These are phyloP conservation scores for Purpureocillium lavendulum DNA, from an alignment of 2,329 filamentous ascomycete species.

Conservation along the genomic window DNA sequence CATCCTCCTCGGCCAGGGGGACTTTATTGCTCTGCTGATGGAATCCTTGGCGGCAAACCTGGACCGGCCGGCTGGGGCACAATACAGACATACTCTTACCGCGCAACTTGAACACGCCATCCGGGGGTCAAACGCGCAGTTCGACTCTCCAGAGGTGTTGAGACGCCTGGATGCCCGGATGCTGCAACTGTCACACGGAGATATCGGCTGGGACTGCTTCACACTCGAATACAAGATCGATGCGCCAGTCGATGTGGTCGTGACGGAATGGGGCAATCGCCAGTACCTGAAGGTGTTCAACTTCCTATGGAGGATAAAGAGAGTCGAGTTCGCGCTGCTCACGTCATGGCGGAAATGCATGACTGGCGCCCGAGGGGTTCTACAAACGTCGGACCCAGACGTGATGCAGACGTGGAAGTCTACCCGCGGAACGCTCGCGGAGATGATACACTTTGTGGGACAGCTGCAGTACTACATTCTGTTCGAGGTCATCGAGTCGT, in stretches of 20 bases:
- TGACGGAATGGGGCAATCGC: conserved; percentile 89
- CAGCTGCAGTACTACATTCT: conserved; percentile 98
- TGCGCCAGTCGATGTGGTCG: conserved; percentile 90
- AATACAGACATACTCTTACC: conserved; percentile 93
- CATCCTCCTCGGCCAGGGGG: conserved; percentile 86
- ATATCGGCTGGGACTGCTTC: conserved; percentile 99
- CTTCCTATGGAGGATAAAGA: conserved; percentile 96
- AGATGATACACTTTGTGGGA: conserved; percentile 98
- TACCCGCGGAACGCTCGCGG: conserved; percentile 79
- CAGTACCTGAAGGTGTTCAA: conserved; percentile 99
- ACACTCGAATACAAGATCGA: conserved; percentile 98
- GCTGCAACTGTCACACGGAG: conserved; percentile 90
- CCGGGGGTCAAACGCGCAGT: conserved; percentile 92
- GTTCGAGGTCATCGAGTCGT: conserved; percentile 95
- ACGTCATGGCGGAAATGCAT: conserved; percentile 93
- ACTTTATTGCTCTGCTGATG: conserved; percentile 96
- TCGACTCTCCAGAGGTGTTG: conserved; percentile 85
- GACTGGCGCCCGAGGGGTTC: conserved; percentile 86
- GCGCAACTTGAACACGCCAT: conserved; percentile 98
- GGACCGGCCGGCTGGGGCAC: conserved; percentile 89
- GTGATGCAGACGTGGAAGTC: conserved; percentile 80
- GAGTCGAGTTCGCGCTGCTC: conserved; percentile 87
- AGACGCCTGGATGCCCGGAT: conserved; percentile 92
- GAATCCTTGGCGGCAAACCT: conserved; percentile 89
- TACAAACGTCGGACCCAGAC: conserved; percentile 62